Evolutionary conservation across 192 early-diverging fungal species (phyloP).

Genomic region (Entrophospora sp.): DNA sequence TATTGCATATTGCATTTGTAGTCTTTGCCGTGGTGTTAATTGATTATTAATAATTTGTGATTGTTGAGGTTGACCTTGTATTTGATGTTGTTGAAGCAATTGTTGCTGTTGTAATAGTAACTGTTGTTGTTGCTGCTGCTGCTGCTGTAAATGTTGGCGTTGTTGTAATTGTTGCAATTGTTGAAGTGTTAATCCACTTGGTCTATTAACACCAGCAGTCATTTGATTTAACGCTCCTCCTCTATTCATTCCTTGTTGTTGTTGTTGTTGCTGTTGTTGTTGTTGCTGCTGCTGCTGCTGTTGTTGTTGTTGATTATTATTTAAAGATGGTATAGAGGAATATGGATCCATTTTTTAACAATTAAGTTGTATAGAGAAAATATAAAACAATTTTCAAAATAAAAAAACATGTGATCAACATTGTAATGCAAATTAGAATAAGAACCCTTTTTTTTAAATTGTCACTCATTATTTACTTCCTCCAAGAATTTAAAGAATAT

Average conservation of each 20-base stretch:
- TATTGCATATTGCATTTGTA: no score
- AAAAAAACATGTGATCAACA: no score
- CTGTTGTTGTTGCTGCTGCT: not conserved
- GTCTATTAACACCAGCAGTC: not conserved
- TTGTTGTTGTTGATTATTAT: not conserved
- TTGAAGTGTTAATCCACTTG: not conserved
- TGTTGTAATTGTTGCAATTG: constrained; percentile 4
- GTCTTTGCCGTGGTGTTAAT: not conserved
- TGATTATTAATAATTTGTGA: not conserved
- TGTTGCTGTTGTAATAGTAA: no score
- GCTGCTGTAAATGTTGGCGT: not conserved
- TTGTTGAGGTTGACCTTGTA: not conserved
- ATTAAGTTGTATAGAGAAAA: not conserved
- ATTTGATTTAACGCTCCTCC: not conserved
- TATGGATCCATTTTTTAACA: constrained; percentile 5
- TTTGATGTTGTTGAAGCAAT: not conserved
- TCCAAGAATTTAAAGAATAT: no score
- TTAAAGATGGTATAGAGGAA: not conserved
- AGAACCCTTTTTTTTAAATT: no score
- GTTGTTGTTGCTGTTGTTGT: constrained; percentile 1
- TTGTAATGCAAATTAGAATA: no score
- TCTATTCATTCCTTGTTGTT: constrained; percentile 2
- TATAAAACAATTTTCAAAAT: no score
- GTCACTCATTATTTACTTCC: no score
- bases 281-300: constrained; percentile 5